Percentiles rank a stretch among this genome's conserved stretches.
phyloP scores from a whole-genome alignment of 768 basidiomycete species.

The Suillus clintonianus region DNA sequence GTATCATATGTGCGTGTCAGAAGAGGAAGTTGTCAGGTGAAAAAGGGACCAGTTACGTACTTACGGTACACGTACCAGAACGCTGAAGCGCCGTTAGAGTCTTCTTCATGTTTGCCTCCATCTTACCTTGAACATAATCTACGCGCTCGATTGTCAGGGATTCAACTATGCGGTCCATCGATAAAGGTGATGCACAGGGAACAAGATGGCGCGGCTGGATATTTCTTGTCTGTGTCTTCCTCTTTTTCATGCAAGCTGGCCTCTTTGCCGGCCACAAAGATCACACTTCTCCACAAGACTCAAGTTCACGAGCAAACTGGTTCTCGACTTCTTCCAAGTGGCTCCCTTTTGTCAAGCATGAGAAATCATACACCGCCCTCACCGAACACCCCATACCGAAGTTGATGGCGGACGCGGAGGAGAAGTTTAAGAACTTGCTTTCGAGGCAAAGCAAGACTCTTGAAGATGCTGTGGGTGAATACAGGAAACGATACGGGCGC shows the following conservation, averaged over 20 bases:
- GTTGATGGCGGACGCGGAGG: conserved; percentile 83
- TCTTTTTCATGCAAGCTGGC: conserved; percentile 54
- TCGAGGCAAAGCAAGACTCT: conserved; percentile 79
- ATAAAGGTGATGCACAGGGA: conserved; percentile 6
- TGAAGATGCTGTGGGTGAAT: conserved; percentile 77
- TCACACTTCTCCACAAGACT: neutral
- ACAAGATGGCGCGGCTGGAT: conserved; percentile 34
- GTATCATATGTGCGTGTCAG: neutral
- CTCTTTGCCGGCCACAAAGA: conserved; percentile 42
- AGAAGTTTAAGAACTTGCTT: conserved; percentile 65
- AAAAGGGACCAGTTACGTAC: neutral
- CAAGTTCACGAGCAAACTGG: conserved; percentile 12
- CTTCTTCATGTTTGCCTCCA: neutral
- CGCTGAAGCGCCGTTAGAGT: neutral
- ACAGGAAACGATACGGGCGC: conserved; percentile 73
- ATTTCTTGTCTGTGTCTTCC: conserved; percentile 42
- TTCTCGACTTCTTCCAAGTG: conserved; percentile 20
- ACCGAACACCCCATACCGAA: conserved; percentile 79
- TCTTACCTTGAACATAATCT: neutral
- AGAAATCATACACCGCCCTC: conserved; percentile 15
- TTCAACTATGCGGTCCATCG: conserved; percentile 17
- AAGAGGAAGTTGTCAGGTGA: neutral
- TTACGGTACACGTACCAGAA: neutral
- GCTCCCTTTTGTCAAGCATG: conserved; percentile 16
- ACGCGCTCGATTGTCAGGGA: neutral